Base-by-base conservation (phyloP, 1,284 basidiomycete genomes). In the Bjerkandera adusta region DNA sequence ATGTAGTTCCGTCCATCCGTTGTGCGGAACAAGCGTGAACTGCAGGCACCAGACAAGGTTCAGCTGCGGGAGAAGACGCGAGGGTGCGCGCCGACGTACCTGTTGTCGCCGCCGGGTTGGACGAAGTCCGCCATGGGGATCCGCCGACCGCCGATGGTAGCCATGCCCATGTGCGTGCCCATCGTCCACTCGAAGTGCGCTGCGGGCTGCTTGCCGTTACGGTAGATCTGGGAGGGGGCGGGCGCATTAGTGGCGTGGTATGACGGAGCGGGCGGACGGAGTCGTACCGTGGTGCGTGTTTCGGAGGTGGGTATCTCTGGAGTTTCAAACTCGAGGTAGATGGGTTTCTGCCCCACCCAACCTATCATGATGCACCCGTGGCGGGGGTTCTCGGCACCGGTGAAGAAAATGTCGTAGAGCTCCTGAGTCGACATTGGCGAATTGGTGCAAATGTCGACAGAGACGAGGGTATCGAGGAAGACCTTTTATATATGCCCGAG, bases 301-400 rank as follows among this genome's bases (percentile, higher is more conserved):
- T 70, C 53, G 3, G 38, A 39, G 47, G 52, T 32, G 42, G 52
- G 51, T 57, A 53, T 47, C 49, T 45, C 41, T 43, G 50, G 66
- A 2, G 84, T 86, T 60, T 82, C 79, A 63, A 88, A 85, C 55
- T 75, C 77, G 59, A 79, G 79, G 66, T 78, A 83, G 57, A 85
- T 65, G 2, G 77, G 78, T 53, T 67, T 69, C 15, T 32, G 36
- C 22, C 48, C 53, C 4, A 54, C 44, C 32, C 48, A 57, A 32
- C 83, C 83, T 51, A 87, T 85, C 68, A 86, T 68, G 50, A 81
- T 73, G 62, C 79, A 84, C 48, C 70, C 72, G 53, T 77, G 62
- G 32, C 83, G 76, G 32, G 83, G 82, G 67, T 86, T 76, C 59
- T 81, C 79, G 58, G 67, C 69, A 48, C 83, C 80, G 40, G 82